These are phyloP conservation scores for Laburnicola sp. DNA, from an alignment of 2,329 filamentous ascomycete genomes.

Conservation along the genomic window DNA sequence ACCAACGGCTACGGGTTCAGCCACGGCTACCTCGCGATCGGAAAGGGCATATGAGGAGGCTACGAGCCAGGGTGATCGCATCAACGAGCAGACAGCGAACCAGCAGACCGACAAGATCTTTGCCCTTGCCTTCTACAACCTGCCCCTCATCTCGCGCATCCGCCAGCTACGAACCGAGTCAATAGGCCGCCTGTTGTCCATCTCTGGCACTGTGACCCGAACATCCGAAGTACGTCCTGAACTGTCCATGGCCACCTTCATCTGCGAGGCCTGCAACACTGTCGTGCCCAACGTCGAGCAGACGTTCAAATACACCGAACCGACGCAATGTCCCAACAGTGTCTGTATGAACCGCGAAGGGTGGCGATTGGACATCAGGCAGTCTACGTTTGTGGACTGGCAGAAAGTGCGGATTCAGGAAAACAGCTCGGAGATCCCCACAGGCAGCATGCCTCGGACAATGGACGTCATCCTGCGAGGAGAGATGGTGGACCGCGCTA, in stretches of 20 bases:
- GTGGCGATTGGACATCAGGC: slow-evolving; percentile 96
- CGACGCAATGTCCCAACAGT: slow-evolving; percentile 88
- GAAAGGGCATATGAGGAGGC: slow-evolving; percentile 52
- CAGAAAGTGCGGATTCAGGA: slow-evolving; percentile 98
- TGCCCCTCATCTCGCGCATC: slow-evolving; percentile 83
- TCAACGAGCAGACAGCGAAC: slow-evolving; percentile 76
- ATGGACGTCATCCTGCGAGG: slow-evolving; percentile 96
- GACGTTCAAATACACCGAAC: slow-evolving; percentile 96
- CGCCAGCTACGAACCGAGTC: slow-evolving; percentile 84
- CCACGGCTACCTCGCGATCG: slow-evolving; percentile 64
- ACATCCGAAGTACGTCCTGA: slow-evolving; percentile 97
- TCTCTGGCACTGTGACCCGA: slow-evolving; percentile 93
- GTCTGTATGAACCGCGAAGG: slow-evolving; percentile 85
- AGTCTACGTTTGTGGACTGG: slow-evolving; percentile 98
- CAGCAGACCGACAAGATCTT: slow-evolving; percentile 98
- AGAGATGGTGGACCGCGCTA: slow-evolving; percentile 95
- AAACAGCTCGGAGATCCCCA: slow-evolving; percentile 97
- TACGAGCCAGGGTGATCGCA: slow-evolving; percentile 59
- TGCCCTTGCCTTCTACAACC: slow-evolving; percentile 87
- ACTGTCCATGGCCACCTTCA: slow-evolving; percentile 87
- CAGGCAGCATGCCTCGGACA: slow-evolving; percentile 96
- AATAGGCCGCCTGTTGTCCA: slow-evolving; percentile 90
- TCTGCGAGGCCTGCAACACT: slow-evolving; percentile 83
- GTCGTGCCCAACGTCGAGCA: slow-evolving; percentile 92
- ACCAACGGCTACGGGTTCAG: slow-evolving; percentile 72